These are phyloP conservation scores for Zymoseptoria tritici DNA, from an alignment of 2,329 filamentous ascomycete species.

Conservation along the genomic window DNA sequence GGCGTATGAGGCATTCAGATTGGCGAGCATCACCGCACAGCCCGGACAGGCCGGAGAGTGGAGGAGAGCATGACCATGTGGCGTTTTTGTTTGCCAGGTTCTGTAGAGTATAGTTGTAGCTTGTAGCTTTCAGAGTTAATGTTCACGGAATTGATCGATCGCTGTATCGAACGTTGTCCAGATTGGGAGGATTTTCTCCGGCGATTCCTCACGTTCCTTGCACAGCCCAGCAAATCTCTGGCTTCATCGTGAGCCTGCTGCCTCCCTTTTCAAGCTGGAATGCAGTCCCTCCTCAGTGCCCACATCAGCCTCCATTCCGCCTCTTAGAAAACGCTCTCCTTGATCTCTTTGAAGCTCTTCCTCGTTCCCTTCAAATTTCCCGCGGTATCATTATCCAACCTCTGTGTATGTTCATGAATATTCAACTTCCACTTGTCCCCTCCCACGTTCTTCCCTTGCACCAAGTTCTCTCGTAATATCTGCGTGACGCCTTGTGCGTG, in stretches of 20 bases:
- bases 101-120: background rate
- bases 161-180: background rate
- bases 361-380: conserved; percentile 50
- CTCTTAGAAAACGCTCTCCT: conserved; percentile 21
- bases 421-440: conserved; percentile 52
- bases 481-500: conserved; percentile 77
- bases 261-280: background rate
- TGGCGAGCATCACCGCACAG: background rate
- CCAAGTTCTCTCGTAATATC: conserved; percentile 74
- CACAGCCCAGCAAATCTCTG: background rate
- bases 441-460: conserved; percentile 56
- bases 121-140: background rate
- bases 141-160: background rate
- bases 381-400: conserved; percentile 87
- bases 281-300: background rate
- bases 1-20: background rate
- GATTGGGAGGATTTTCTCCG: background rate
- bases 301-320: background rate
- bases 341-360: conserved; percentile 36
- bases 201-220: background rate
- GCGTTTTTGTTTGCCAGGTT: background rate
- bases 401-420: conserved; percentile 86
- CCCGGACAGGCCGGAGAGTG: background rate
- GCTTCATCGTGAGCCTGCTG: background rate
- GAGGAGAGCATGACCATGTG: background rate